Evolutionary conservation across 2,329 filamentous ascomycete genomes (phyloP).

Genomic region (Pestalotiopsis sp.): DNA sequence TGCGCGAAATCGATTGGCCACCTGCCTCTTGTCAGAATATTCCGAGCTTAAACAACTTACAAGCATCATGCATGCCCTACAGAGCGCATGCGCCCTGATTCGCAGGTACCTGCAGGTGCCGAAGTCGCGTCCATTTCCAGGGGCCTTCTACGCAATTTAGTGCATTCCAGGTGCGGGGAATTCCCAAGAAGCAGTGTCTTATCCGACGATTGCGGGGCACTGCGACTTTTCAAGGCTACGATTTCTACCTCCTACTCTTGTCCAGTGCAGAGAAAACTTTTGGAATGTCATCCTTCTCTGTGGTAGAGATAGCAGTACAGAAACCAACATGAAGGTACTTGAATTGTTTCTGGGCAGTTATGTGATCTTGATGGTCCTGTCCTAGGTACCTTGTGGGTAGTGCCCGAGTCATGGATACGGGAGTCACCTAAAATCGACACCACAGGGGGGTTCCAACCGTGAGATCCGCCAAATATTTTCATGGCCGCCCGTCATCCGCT

Average conservation of each 20-base stretch:
- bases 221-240: not conserved
- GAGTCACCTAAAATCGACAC: not conserved
- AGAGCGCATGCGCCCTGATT: not conserved
- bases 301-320: not conserved
- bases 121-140: not conserved
- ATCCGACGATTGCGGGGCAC: not conserved
- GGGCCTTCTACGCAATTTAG: not conserved
- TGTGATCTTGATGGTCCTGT: not conserved
- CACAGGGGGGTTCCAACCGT: not conserved
- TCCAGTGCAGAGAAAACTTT: not conserved
- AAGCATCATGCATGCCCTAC: not conserved
- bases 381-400: not conserved
- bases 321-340: not conserved
- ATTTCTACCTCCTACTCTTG: not conserved
- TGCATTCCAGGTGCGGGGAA: not conserved
- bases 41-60: not conserved
- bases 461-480: not conserved
- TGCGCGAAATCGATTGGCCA: not conserved
- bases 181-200: not conserved
- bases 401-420: not conserved
- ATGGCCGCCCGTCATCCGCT: not conserved
- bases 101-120: not conserved
- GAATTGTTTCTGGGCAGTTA: not conserved
- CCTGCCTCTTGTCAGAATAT: not conserved
- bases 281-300: not conserved